These are phyloP conservation scores for Vararia minispora DNA, from an alignment of 768 basidiomycete genomes.

Conservation along the genomic window DNA sequence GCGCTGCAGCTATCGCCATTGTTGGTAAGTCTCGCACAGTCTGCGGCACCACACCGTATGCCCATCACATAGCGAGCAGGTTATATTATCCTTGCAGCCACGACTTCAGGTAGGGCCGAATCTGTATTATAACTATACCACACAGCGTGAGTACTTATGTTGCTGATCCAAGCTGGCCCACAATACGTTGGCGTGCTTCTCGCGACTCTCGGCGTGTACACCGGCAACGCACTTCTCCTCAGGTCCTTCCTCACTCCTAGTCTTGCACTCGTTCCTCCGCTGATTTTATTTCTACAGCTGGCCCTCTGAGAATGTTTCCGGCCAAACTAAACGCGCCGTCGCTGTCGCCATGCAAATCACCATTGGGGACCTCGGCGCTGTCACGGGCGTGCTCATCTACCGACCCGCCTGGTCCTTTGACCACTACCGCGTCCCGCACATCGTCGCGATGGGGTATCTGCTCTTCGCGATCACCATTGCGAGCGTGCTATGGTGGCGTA, in stretches of 20 bases:
- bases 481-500: slow-evolving; percentile 33
- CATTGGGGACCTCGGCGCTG: slow-evolving; percentile 49
- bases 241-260: slow-evolving; percentile 22
- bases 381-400: slow-evolving; percentile 48
- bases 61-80: slow-evolving; percentile 21
- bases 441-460: slow-evolving; percentile 50
- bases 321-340: slow-evolving; percentile 54
- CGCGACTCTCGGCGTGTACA: slow-evolving; percentile 44
- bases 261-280: neutral
- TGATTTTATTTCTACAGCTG: slow-evolving; percentile 21
- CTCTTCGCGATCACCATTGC: slow-evolving; percentile 34
- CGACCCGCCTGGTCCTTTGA: slow-evolving; percentile 35
- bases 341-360: slow-evolving; percentile 56
- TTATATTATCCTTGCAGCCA: slow-evolving; percentile 44
- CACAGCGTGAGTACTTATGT: no score
- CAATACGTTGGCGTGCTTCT: slow-evolving; percentile 51
- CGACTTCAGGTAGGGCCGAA: slow-evolving; percentile 27
- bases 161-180: slow-evolving; percentile 27
- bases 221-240: slow-evolving; percentile 44
- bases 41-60: no score
- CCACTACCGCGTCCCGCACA: slow-evolving; percentile 42
- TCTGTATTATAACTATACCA: neutral
- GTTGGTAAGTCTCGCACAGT: slow-evolving; percentile 35
- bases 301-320: slow-evolving; percentile 59
- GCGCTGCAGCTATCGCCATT: slow-evolving; percentile 35